Base-by-base conservation (phyloP, 768 basidiomycete species). In the Sistotremastrum suecicum region DNA sequence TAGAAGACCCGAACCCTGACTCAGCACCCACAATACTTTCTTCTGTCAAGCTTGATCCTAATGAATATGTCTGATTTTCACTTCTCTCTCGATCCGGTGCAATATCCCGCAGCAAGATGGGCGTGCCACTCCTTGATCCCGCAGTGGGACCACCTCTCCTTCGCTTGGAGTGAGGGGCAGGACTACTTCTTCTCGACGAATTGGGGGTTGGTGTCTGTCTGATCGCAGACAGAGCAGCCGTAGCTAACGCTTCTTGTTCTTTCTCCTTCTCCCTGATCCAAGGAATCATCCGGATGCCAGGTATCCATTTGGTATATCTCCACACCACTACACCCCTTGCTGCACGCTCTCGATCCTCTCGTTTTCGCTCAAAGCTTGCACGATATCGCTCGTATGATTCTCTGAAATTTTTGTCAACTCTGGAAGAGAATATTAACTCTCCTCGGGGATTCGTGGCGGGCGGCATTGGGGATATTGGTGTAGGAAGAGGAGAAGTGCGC, bases 311-410 rank as follows among this genome's bases (percentile, higher is more conserved):
- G 39, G 9, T 41, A 30, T 12, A 9, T 9, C 12, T 10, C 28
- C 9, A 30, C 10, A 29, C 12, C 12, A 4, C 5, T 34, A 8
- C 20, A 20, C 20, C 20, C 20, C 20, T 20, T 20, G 56, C 56
- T 46, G 54, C 52, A 30, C 71, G 67, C 51, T 75, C 74, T 45
- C 72, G 71, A 54, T 83, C 83, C 50, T 78, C 79, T 29, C 88
- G 64, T 51, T 73, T 69, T 43, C 80, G 66, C 64, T 97, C 94
- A 61, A 95, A 98, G 32, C 79, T 80, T 6, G 78, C 68, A 20
- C 94, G 76, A 62, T 97, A 90, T 10, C 88, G 75, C 60, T 97
- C 92, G 63, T 99, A 99, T 0, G 82, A 74, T 46, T 98, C 95
- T 28, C 85, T 70, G 61, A 98, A 98, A 12, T 61, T 56, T 43